Conservation (phyloP, 371 early-diverging fungal genomes). For the Apophysomyces sp. region DNA sequence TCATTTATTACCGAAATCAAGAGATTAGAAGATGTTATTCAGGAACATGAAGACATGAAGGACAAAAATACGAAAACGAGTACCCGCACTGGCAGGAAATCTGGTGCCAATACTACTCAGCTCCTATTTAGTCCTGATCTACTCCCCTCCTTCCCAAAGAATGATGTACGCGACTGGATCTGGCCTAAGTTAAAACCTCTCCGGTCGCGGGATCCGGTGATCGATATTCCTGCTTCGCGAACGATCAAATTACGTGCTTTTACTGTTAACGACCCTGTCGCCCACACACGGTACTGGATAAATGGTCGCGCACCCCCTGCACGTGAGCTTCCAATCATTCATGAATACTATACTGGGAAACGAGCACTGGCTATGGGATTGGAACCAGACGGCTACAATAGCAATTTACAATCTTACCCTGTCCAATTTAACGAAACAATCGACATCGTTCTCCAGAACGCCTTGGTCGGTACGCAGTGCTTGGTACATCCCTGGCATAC, state of each 20-base stretch:
- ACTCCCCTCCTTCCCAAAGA: constrained; percentile 13
- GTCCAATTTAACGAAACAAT: constrained; percentile 24
- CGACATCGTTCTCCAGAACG: constrained; percentile 41
- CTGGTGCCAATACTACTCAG: background rate
- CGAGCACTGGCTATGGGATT: background rate
- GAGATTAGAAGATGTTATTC: background rate
- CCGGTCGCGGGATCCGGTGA: constrained; percentile 9
- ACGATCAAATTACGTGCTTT: constrained; percentile 23
- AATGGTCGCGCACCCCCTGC: constrained; percentile 21
- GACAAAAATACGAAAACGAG: background rate
- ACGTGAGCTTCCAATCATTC: background rate
- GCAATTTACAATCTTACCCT: constrained; percentile 20
- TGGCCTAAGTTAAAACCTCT: constrained; percentile 18
- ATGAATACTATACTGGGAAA: background rate
- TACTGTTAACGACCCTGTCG: constrained; percentile 8
- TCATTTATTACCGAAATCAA: background rate
- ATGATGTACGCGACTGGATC: constrained; percentile 15
- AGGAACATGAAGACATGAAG: background rate
- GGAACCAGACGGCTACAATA: constrained; percentile 15
- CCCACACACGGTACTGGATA: constrained; percentile 29
- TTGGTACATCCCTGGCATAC: constrained; percentile 48
- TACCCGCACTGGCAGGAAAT: background rate
- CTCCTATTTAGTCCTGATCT: background rate
- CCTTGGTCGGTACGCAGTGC: constrained; percentile 15
- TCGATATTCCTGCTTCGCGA: constrained; percentile 19